Evolutionary conservation across 345 rosid genomes (phyloP), one percentile per base, ranked within the genome.

Genomic region (Rhizophora apiculata): DNA sequence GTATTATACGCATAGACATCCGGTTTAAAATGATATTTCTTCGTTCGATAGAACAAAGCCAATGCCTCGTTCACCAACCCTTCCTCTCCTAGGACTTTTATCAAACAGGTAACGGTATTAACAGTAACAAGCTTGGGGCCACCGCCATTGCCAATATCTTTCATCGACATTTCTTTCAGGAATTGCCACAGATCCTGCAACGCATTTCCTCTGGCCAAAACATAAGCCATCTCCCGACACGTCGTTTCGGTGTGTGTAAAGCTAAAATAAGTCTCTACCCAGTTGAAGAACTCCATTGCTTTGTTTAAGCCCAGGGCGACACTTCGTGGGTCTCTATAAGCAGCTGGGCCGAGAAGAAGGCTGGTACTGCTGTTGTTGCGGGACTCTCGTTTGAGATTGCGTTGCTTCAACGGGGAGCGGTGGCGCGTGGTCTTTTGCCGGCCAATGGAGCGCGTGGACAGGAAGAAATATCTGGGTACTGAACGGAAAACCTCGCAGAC

Each of bases 31-130:
- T 69, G 87, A 49, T 80, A 84, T 67, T 86, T 87, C 75, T 88
- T 93, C 90, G 91, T 88, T 78, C 96, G 73, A 51, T 87, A 87
- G 68, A 93, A 89, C 0, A 78, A 73, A 69, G 84, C 74, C 74
- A 89, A 73, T 15, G 94, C 92, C 72, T 90, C 92, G 29, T 84
- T 81, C 19, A 85, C 94, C 51, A 88, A 76, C 27, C 98, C 98
- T 82, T 93, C 94, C 72, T 93, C 94, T 72, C 89, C 97, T 72
- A 91, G 85, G 68, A 89, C 92, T 88, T 93, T 93, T 63, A 93
- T 89, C 96, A 91, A 93, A 86, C 96, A 86, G 67, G 96, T 93
- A 58, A 91, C 34, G 7, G 91, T 78, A 65, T 73, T 26, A 49
- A 82, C 76, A 0, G 84, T 80, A 3, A 91, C 85, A n/a, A 85